phyloP scores from a whole-genome alignment of 2,329 filamentous ascomycete species.

The Ilyonectria sp. region DNA sequence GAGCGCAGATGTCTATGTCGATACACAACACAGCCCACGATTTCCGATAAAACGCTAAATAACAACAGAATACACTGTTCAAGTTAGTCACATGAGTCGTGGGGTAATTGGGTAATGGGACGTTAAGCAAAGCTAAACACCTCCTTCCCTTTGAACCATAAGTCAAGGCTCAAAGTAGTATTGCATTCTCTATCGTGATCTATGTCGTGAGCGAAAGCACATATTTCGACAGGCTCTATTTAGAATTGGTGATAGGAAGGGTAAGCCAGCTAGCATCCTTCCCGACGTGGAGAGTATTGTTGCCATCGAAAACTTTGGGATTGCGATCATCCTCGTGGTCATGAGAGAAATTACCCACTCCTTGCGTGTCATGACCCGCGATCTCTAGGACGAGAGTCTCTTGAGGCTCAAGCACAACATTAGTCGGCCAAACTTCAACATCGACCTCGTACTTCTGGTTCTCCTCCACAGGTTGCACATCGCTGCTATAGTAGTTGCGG shows the following conservation, averaged over 20 bases:
- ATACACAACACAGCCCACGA: too few species aligned
- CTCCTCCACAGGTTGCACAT: slow-evolving; percentile 67
- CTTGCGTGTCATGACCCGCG: slow-evolving; percentile 71
- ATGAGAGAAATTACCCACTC: slow-evolving; percentile 70
- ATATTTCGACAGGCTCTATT: too few species aligned
- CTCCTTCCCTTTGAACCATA: too few species aligned
- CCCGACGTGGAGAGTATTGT: slow-evolving; percentile 5
- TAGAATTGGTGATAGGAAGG: neutral
- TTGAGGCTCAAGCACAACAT: slow-evolving; percentile 65
- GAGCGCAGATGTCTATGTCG: too few species aligned
- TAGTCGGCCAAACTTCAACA: slow-evolving; percentile 76
- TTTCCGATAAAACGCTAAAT: too few species aligned
- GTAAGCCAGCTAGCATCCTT: slow-evolving; percentile 2
- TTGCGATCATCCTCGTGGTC: neutral
- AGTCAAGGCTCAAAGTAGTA: too few species aligned
- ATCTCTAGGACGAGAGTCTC: slow-evolving; percentile 70
- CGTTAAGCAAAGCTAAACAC: too few species aligned
- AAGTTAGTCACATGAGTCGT: too few species aligned
- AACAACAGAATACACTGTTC: too few species aligned
- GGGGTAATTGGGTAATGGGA: too few species aligned
- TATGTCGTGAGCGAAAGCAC: too few species aligned
- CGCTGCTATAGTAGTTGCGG: slow-evolving; percentile 70
- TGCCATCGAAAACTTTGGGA: neutral
- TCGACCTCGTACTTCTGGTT: slow-evolving; percentile 72
- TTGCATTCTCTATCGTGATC: too few species aligned